Base-by-base conservation (phyloP, 331 rosid genomes). In the Acacia concinna region DNA sequence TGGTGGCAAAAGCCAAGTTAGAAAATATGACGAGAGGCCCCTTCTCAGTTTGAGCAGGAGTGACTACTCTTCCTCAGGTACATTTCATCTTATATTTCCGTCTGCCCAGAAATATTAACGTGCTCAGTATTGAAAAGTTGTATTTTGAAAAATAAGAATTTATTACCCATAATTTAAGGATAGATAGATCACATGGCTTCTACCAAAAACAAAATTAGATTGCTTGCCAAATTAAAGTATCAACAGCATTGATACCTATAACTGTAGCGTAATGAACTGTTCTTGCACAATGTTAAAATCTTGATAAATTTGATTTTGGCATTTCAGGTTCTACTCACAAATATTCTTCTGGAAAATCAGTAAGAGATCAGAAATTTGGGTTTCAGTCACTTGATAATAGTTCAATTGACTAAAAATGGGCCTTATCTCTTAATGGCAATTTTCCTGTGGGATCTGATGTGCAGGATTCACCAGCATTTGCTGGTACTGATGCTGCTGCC, bases 1-100 rank as follows among this genome's bases (percentile, higher is more conserved):
- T 60, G 78, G 78, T 60, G 68, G 88, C 79, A 52, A 40, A 32
- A 84, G 85, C 32, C 82, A 80, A 64, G 79, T 3, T 71, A 56
- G 93, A 81, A 79, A 70, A 86, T 91, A 88, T 83, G 99, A 96
- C 56, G 91, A 91, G 78, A 96, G 98, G 79, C 97, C 99, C 15
- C 92, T 93, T 59, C 96, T 96, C 70, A 89, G 91, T 86, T 69
- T 84, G 90, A 96, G 94, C 90, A 74, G 81, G 82, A 84, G 85
- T 25, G 97, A 89, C 85, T 78, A 74, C 85, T 91, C 98, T 84
- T 80, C 77, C 11, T 21, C 31, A 81, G 98, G 98, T 94, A 90
- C 62, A 59, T 84, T 49, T 81, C 75, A 62, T 80, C 54, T n/a
- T 47, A 13, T 73, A 30, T 15, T 81, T 71, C 76, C 73, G 73